These are phyloP conservation scores for Trichosporon sp. DNA, from an alignment of 1,284 basidiomycete genomes.

Conservation along the genomic window DNA sequence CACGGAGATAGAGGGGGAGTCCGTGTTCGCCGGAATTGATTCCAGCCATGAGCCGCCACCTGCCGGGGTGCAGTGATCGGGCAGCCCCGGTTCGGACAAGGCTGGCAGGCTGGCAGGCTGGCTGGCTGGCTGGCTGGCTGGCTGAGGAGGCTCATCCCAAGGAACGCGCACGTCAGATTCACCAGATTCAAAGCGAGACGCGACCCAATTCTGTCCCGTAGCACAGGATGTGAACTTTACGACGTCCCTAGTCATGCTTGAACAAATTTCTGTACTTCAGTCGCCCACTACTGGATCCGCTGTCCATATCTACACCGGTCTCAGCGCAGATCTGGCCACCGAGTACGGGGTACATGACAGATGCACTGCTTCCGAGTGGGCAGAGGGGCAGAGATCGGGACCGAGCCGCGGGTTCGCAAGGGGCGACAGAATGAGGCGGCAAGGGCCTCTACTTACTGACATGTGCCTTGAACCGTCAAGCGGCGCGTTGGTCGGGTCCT, in stretches of 20 bases:
- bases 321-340: neutral
- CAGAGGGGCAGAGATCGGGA: neutral
- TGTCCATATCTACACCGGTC: neutral
- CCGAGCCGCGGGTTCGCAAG: neutral
- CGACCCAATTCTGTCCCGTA: neutral
- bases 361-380: neutral
- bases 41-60: neutral
- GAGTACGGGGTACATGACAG: neutral
- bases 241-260: neutral
- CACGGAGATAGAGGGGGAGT: neutral
- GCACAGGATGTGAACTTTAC: neutral
- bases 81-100: neutral
- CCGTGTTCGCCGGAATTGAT: neutral
- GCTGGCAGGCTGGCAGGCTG: no score
- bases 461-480: neutral
- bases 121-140: no score
- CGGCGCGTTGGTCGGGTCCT: conserved; percentile 12
- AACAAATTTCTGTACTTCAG: neutral
- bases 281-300: no score
- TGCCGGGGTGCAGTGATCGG: neutral
- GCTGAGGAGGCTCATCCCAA: neutral
- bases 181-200: neutral
- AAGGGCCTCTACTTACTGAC: neutral
- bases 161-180: neutral
- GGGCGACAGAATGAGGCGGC: neutral